Base-by-base conservation (phyloP, 768 basidiomycete genomes). In the Tulasnella sp. region DNA sequence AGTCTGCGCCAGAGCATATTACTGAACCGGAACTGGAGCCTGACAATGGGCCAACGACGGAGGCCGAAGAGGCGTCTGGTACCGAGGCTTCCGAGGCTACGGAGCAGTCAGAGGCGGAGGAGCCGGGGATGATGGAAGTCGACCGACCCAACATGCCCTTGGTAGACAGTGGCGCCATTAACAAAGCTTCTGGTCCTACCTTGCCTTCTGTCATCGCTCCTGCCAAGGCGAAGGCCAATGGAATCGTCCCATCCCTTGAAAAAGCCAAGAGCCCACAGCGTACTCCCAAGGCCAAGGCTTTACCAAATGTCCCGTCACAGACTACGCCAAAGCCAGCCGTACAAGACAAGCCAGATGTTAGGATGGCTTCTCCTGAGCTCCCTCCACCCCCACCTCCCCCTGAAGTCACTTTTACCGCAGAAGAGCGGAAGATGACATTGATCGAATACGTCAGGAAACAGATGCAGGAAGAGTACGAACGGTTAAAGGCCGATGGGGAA, bases 361-460 rank as follows among this genome's bases (percentile, higher is more conserved):
- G 55, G 55, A 57, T 57, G 55, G 55, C 55, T 57, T 57, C 55
- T 18, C 55, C 55, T 20, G 44, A 51, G 20, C 44, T 55, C 26
- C n/a, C 46, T 55, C 23, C 46, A 3, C 74, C 55, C 35, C 5
- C 35, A 35, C 35, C 35, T 57, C 46, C 32, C 5, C 29, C 74
- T 15, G 46, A 55, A 29, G 46, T 37, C 70, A 74, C 48, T 10
- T 61, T 75, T 46, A 75, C 74, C 16, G 48, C 74, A 15, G 74
- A 75, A 35, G 74, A 75, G 74, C n/a, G 46, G 26, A 51, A 51
- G 26, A 75, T 75, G 74, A 75, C 74, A 1, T 55, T 75, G 48
- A 51, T 48, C n/a, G 37, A 51, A 51, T 75, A 48, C 55, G 74
- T 75, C 42, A 15, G 37, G 32, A 26, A 55, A 23, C 9, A 55